phyloP scores from a whole-genome alignment of 352 stramenopile species.

The Globisporangium nagaii region DNA sequence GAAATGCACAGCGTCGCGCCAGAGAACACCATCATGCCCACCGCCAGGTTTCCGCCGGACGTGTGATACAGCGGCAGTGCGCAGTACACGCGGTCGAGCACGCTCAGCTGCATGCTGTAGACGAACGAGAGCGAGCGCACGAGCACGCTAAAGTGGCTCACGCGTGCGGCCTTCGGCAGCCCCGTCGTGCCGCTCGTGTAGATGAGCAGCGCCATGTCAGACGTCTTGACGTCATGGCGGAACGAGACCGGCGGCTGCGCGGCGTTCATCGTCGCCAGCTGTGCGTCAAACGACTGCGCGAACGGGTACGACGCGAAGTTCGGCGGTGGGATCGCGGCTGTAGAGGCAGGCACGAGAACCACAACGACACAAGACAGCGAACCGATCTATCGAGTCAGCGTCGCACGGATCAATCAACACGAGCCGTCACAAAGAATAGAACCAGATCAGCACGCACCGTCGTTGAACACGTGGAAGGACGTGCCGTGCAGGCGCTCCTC shows the following conservation, averaged over 20 bases:
- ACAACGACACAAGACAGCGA: not conserved
- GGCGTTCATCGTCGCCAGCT: conserved; percentile 23
- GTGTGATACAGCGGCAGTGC: conserved; percentile 83
- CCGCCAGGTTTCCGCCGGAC: conserved; percentile 70
- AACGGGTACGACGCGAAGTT: conserved; percentile 15
- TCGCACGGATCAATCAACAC: not conserved
- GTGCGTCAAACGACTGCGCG: conserved; percentile 38
- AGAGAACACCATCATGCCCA: conserved; percentile 76
- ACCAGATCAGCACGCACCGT: conserved; percentile 20
- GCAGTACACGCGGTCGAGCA: conserved; percentile 72
- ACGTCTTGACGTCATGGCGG: conserved; percentile 33
- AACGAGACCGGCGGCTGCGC: conserved; percentile 20
- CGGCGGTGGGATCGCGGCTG: conserved; percentile 15
- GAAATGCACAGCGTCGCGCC: conserved; percentile 74
- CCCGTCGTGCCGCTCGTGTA: conserved; percentile 85
- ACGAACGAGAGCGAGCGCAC: conserved; percentile 52
- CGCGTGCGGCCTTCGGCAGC: conserved; percentile 68
- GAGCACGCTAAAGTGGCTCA: conserved; percentile 74
- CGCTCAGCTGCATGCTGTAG: conserved; percentile 38
- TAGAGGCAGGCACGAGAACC: not conserved
- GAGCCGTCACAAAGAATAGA: not conserved
- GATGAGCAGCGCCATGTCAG: conserved; percentile 70
- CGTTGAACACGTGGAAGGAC: conserved; percentile 43
- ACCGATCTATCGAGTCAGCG: not conserved
- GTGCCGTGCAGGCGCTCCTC: conserved; percentile 28